Evolutionary conservation across 495 filamentous ascomycete genomes (phyloP), one percentile per base, ranked within the genome.

Genomic region (Glarea lozoyensis): DNA sequence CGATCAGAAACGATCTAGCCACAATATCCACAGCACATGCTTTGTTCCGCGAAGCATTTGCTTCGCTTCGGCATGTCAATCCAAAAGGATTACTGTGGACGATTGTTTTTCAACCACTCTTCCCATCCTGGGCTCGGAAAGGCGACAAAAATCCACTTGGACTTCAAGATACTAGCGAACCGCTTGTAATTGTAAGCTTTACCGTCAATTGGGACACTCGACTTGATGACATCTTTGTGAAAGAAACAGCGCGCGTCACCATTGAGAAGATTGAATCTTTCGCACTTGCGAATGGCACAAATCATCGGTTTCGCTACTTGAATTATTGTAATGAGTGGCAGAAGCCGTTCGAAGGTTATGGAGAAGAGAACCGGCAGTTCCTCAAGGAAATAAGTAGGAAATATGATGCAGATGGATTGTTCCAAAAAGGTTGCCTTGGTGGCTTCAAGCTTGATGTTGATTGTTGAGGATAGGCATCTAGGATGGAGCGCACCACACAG

Each of bases 91-190:
- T n/a, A n/a, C n/a, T n/a, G n/a, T n/a, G 69, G 0, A 66, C 69
- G 2, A 54, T 68, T 15, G 48, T 71, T 23, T 65, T 72, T 52
- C 74, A 78, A 42, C 68, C 62, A 2, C 57, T 77, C 21, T 66
- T 65, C 2, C 57, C 37, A 16, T 39, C 55, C 4, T 63, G 64
- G 20, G 62, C 62, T 9, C 44, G 61, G 12, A 63, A 59, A 11
- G 56, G 55, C 18, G 75, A 74, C 3, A 73, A 70, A 0, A 79
- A 79, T 47, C 60, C 69, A 4, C 54, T 81, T 12, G 76, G 76
- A 2, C 47, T 79, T 0, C 57, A 67, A 4, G 47, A 54, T 0
- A 57, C 64, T 0, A 45, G 58, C 4, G 61, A 60, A 1, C 63
- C 63, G 3, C 45, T 72, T 6, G 54, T 31, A 29, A 11, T 40